Conservation (phyloP, 2,329 filamentous ascomycete species). For the Aspergillus arachidicola region DNA sequence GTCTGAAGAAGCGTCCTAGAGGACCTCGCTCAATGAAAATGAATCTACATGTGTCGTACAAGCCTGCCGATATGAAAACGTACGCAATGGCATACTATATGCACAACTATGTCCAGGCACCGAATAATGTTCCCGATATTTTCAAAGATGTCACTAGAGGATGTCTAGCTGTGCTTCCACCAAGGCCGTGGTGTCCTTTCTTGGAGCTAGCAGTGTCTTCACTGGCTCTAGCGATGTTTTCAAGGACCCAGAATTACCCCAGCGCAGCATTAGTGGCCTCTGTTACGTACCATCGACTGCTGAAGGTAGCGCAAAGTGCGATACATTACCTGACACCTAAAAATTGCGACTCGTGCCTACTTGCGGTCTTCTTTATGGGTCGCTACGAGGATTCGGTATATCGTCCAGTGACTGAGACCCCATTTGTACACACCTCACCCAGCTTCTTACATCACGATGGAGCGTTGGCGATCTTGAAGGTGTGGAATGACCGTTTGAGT, state of each 20-base stretch:
- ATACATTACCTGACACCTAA: neutral
- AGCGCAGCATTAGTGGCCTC: neutral
- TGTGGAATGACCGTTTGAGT: neutral
- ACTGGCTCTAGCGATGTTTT: neutral
- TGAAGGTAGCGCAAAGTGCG: neutral
- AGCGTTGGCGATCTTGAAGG: neutral
- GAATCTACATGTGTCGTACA: neutral
- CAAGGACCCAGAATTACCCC: neutral
- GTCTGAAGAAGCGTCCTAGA: neutral
- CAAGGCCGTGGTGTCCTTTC: neutral
- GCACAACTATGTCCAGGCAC: neutral
- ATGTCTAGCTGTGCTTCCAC: neutral
- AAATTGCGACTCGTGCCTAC: neutral
- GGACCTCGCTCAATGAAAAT: neutral
- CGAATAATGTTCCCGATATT: neutral
- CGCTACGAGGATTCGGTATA: neutral
- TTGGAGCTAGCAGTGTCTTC: neutral
- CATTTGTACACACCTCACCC: neutral
- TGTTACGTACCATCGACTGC: neutral
- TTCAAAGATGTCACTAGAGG: neutral
- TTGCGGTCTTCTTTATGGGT: neutral
- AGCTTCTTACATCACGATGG: constrained; percentile 3
- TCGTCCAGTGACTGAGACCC: neutral
- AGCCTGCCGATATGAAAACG: neutral
- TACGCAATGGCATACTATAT: neutral